Conservation (phyloP, 169 alveolate genomes). For the Plasmodium berghei region DNA sequence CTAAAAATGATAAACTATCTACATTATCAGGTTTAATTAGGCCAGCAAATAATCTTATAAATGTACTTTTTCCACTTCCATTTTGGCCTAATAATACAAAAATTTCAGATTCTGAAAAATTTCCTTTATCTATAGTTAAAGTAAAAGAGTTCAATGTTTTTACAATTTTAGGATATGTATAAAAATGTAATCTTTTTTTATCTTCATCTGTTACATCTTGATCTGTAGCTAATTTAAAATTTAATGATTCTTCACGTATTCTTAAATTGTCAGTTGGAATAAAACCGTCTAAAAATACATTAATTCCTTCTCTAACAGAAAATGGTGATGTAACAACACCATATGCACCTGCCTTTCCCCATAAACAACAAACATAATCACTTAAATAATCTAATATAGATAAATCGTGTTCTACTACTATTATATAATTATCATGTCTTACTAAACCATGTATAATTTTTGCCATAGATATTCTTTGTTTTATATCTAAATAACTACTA, state of each 20-base stretch:
- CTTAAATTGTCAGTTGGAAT: slow-evolving; percentile 99
- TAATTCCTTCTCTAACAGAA: slow-evolving; percentile 98
- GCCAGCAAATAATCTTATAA: slow-evolving; percentile 97
- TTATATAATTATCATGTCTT: slow-evolving; percentile 94
- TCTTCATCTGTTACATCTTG: slow-evolving; percentile 83
- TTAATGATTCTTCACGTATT: slow-evolving; percentile 97
- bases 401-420: slow-evolving; percentile 99
- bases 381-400: slow-evolving; percentile 99
- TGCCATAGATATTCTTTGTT: slow-evolving; percentile 97
- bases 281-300: slow-evolving; percentile 97
- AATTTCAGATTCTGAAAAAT: slow-evolving; percentile 96
- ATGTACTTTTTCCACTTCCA: slow-evolving; percentile 99
- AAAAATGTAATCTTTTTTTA: slow-evolving; percentile 85
- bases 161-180: slow-evolving; percentile 86
- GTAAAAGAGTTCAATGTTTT: slow-evolving; percentile 92
- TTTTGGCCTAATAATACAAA: slow-evolving; percentile 98
- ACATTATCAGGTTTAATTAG: slow-evolving; percentile 93
- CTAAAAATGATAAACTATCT: slow-evolving; percentile 88
- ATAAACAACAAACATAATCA: slow-evolving; percentile 98
- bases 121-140: slow-evolving; percentile 93
- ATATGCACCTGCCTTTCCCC: slow-evolving; percentile 99
- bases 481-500: slow-evolving; percentile 98
- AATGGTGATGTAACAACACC: slow-evolving; percentile 99
- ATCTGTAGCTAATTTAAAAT: slow-evolving; percentile 90
- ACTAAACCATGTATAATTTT: slow-evolving; percentile 92